Conservation (phyloP, 2,329 filamentous ascomycete species). For the Alternaria gansuensis region DNA sequence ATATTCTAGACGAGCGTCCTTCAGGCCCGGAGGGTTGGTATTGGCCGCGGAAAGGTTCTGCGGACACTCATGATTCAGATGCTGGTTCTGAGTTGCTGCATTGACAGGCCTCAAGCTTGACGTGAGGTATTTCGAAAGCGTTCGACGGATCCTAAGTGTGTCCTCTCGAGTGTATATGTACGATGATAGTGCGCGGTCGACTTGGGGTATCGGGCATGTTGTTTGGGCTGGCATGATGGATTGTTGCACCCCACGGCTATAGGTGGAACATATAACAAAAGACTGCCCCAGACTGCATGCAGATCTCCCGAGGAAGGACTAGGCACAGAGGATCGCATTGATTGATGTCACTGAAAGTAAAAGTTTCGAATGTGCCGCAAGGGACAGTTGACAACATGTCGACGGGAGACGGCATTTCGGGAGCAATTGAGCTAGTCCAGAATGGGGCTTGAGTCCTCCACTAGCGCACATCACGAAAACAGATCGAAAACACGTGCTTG, state of each 20-base stretch:
- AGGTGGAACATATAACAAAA: neutral
- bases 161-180: conserved; percentile 52
- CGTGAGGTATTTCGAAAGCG: conserved; percentile 46
- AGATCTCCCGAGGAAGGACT: neutral
- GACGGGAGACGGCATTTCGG: conserved; percentile 5
- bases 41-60: conserved; percentile 33
- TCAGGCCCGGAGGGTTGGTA: conserved; percentile 51
- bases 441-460: neutral
- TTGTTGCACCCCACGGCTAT: conserved; percentile 2
- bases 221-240: conserved; percentile 35
- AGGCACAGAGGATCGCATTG: neutral
- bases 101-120: conserved; percentile 42
- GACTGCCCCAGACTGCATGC: neutral
- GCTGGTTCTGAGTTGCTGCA: conserved; percentile 39
- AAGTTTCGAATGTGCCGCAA: conserved; percentile 3
- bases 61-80: conserved; percentile 47
- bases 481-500: conserved; percentile 5
- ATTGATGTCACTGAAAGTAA: neutral
- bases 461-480: conserved; percentile 13
- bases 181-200: conserved; percentile 48
- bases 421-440: neutral
- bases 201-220: conserved; percentile 50
- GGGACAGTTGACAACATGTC: conserved; percentile 1
- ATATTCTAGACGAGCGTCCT: conserved; percentile 56
- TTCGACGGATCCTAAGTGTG: conserved; percentile 48